Conservation (phyloP, 306 rosid species). For the Gastrolobium bilobum region DNA sequence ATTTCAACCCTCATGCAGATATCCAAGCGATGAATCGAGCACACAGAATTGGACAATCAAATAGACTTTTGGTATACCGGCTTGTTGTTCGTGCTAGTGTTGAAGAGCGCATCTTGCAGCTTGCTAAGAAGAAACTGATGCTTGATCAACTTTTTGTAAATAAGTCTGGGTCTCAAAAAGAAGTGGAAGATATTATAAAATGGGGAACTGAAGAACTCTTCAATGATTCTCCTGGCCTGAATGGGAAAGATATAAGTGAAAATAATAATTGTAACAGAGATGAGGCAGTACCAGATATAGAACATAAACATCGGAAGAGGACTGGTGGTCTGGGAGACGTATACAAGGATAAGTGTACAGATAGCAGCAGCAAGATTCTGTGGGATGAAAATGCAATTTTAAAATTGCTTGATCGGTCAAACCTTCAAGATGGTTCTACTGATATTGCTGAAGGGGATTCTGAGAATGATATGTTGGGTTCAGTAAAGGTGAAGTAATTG, state of each 20-base stretch:
- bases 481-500: constrained; percentile 82
- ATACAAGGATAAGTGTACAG: constrained; percentile 93
- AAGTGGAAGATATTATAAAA: constrained; percentile 95
- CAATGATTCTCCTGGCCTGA: constrained; percentile 67
- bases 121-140: constrained; percentile 99
- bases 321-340: constrained; percentile 96
- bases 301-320: constrained; percentile 90
- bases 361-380: constrained; percentile 75
- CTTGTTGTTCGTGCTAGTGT: constrained; percentile 99
- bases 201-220: constrained; percentile 99
- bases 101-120: constrained; percentile 99
- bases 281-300: constrained; percentile 74
- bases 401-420: constrained; percentile 93
- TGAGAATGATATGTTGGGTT: constrained; percentile 95
- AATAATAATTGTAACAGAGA: constrained; percentile 75
- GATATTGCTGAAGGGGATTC: constrained; percentile 91
- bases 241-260: constrained; percentile 74
- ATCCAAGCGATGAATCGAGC: constrained; percentile 99
- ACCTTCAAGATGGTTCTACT: constrained; percentile 79
- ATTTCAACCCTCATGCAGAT: constrained; percentile 99
- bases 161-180: constrained; percentile 97
- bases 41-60: constrained; percentile 99
- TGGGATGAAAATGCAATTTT: constrained; percentile 98
- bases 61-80: constrained; percentile 94
- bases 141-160: constrained; percentile 99